phyloP scores from a whole-genome alignment of 2,329 filamentous ascomycete species.

The Verticillium longisporum region DNA sequence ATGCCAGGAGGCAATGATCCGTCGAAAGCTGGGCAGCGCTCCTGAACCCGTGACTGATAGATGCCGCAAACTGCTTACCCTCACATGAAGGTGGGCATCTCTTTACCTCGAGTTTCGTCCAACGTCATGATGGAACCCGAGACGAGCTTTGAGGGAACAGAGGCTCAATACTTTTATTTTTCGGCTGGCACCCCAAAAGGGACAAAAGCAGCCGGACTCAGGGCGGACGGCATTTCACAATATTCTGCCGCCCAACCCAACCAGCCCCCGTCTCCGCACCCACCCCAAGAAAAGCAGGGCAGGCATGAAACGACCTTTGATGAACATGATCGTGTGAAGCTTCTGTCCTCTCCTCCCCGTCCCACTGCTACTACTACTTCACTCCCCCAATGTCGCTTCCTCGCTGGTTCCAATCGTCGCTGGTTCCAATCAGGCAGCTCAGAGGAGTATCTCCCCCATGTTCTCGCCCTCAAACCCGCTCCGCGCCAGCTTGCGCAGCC shows the following conservation, averaged over 20 bases:
- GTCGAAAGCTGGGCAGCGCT: too few species aligned
- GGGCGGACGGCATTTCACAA: conserved; percentile 50
- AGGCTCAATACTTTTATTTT: conserved; percentile 1
- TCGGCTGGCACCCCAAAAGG: conserved; percentile 5
- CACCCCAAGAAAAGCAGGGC: conserved; percentile 3
- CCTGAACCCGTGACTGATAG: too few species aligned
- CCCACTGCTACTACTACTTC: too few species aligned
- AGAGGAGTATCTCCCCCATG: conserved; percentile 67
- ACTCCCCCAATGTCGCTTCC: too few species aligned
- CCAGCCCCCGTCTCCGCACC: conserved; percentile 8
- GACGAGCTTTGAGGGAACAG: too few species aligned
- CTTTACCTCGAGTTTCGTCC: too few species aligned
- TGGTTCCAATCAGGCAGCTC: too few species aligned
- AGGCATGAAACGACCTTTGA: not conserved
- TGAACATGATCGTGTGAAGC: not conserved
- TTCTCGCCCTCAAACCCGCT: conserved; percentile 88
- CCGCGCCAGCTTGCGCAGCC: conserved; percentile 62
- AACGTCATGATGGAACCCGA: too few species aligned
- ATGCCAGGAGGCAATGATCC: too few species aligned
- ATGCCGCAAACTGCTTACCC: too few species aligned
- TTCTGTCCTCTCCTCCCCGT: conserved; percentile 1
- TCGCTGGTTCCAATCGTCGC: too few species aligned
- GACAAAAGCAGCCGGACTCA: not conserved
- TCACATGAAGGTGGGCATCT: too few species aligned
- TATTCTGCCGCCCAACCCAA: conserved; percentile 44